Percentiles rank a stretch among this genome's conserved stretches.
Evolutionary conservation across 2,329 filamentous ascomycete species (phyloP).

Genomic region (Pseudocercospora macadamiae): DNA sequence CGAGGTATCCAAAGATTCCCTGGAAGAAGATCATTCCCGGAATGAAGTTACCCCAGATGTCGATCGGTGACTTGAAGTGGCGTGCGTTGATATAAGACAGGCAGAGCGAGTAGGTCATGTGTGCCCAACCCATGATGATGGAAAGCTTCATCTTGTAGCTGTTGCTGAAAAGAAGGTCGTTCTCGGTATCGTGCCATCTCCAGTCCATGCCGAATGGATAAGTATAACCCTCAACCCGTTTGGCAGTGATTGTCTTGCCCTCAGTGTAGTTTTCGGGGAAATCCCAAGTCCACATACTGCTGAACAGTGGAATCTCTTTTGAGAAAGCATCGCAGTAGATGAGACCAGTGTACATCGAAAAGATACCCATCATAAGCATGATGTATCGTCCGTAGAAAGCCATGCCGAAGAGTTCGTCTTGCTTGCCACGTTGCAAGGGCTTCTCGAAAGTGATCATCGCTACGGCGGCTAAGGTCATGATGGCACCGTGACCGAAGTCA

Average conservation of each 20-base stretch:
- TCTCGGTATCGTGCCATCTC: conserved; percentile 95
- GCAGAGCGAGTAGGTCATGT: conserved; percentile 98
- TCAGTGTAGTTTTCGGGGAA: conserved; percentile 61
- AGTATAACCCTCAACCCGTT: conserved; percentile 70
- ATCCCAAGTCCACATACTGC: conserved; percentile 84
- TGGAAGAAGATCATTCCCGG: conserved; percentile 99
- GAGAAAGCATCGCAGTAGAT: conserved; percentile 99
- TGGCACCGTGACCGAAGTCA: conserved; percentile 88
- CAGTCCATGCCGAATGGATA: conserved; percentile 96
- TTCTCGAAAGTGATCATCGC: conserved; percentile 98
- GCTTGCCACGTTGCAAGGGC: conserved; percentile 77
- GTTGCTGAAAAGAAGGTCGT: conserved; percentile 94
- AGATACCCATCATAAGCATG: conserved; percentile 95
- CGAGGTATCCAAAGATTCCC: conserved; percentile 95
- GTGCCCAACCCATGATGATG: conserved; percentile 93
- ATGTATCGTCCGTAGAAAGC: conserved; percentile 99
- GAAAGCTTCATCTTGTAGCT: conserved; percentile 99
- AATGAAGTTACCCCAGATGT: conserved; percentile 96
- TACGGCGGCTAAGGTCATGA: conserved; percentile 80
- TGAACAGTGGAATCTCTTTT: conserved; percentile 84
- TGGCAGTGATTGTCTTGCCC: conserved; percentile 57
- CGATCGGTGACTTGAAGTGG: conserved; percentile 92
- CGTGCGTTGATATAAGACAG: conserved; percentile 90
- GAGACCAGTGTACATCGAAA: conserved; percentile 94
- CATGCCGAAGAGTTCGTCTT: conserved; percentile 97